Base-by-base conservation (phyloP, 2,329 filamentous ascomycete genomes). In the Macrophomina pseudophaseolina region DNA sequence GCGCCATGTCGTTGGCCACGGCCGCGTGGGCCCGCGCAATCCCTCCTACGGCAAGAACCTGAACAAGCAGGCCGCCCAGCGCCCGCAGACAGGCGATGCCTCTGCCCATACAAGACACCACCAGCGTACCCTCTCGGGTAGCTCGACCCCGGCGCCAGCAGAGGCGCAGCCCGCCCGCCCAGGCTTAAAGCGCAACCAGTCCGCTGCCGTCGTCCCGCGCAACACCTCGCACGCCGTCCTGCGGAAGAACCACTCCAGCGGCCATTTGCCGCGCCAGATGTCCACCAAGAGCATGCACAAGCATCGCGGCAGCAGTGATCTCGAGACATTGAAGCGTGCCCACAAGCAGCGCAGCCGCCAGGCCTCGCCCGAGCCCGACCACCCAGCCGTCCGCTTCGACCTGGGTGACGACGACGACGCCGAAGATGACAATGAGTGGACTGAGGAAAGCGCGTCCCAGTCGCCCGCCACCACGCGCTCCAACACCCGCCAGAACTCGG, bases 171-270 rank as follows among this genome's bases (percentile, higher is more conserved):
- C 75, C 69, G 78, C 77, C 46, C 77, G 77, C 11, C 79, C 78
- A 11, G 72, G 74, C 69, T 75, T 78, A 72, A 81, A 80, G 75
- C 79, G 79, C 72, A 80, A 81, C 76, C 76, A 78, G 18, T 80
- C 78, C 35, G 76, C 78, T 32, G 74, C 77, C 67, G 76, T 72
- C 69, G 72, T 81, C 67, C 71, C 77, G 72, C 72, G 76, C 56
- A 75, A 75, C 66, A 74, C 75, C 58, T 72, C 74, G 32, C 74
- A 78, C 49, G 71, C 72, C 7, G 72, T 72, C 30, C 70, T 81
- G 67, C 76, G 76, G 72, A 80, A 78, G 70, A 81, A 80, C 68
- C 75, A 79, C 67, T 82, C 80, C 33, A 82, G 82, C 72, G 79
- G 81, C 16, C 80, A 83, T 67, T 75, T 84, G 60, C 74, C 79